These are phyloP conservation scores for Kregervanrija delftensis DNA, from an alignment of 805 yeast species.

Conservation along the genomic window DNA sequence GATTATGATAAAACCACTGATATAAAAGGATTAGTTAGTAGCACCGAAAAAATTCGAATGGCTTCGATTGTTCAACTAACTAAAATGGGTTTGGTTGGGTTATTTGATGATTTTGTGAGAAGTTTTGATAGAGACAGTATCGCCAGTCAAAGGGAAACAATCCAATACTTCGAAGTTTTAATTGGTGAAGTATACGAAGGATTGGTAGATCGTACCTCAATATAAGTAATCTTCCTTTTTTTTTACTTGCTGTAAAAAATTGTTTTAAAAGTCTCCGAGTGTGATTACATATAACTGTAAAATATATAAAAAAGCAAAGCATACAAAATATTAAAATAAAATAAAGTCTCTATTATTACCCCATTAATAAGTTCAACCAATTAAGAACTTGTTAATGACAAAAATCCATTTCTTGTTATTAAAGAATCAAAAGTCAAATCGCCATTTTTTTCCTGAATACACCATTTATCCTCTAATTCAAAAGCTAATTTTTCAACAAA, in stretches of 20 bases:
- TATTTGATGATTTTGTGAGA: slow-evolving; percentile 24
- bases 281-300: no score
- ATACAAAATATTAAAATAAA: no score
- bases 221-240: slow-evolving; percentile 10
- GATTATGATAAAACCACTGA: slow-evolving; percentile 17
- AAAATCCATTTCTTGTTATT: slow-evolving; percentile 14
- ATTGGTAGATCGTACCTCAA: slow-evolving; percentile 27
- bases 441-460: slow-evolving; percentile 16
- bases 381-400: no score
- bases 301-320: no score
- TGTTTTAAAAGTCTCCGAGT: no score
- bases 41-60: slow-evolving; percentile 29
- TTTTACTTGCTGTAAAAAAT: no score
- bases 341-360: no score
- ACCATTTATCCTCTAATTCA: slow-evolving; percentile 25
- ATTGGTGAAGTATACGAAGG: slow-evolving; percentile 33
- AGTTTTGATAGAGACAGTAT: slow-evolving; percentile 1
- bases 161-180: slow-evolving; percentile 16
- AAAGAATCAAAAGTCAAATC: slow-evolving; percentile 12
- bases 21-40: slow-evolving; percentile 12
- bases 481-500: slow-evolving; percentile 14
- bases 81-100: slow-evolving; percentile 19
- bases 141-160: slow-evolving; percentile 3
- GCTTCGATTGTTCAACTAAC: slow-evolving; percentile 27
- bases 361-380: no score